Conservation (phyloP, 805 yeast genomes). For the Pichia occidentalis region DNA sequence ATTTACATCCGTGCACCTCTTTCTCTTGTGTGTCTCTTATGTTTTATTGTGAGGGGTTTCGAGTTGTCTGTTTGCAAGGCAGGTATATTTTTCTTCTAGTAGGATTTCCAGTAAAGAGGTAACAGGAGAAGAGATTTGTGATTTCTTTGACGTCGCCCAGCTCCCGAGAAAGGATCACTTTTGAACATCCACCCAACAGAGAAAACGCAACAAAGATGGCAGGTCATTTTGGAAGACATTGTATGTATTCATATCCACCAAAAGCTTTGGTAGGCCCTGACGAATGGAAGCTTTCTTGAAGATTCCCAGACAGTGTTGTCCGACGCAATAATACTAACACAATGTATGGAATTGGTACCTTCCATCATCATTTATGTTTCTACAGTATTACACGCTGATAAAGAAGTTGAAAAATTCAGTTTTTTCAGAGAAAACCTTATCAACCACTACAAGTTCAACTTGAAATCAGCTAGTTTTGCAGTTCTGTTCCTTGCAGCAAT, state of each 20-base stretch:
- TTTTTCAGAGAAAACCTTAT: slow-evolving; percentile 28
- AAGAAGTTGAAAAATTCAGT: slow-evolving; percentile 27
- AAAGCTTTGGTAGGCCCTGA: background rate
- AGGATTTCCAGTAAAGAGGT: too few relatives aligned
- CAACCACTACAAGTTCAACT: slow-evolving; percentile 27
- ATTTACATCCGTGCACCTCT: too few relatives aligned
- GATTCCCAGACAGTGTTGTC: too few relatives aligned
- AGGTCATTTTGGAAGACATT: slow-evolving; percentile 30
- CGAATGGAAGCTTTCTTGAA: too few relatives aligned
- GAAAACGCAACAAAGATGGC: slow-evolving; percentile 27
- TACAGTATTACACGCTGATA: slow-evolving; percentile 28
- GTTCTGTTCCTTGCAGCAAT: slow-evolving; percentile 27
- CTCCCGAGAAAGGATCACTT: too few relatives aligned
- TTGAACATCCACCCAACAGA: too few relatives aligned
- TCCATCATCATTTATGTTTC: background rate
- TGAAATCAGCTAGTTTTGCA: slow-evolving; percentile 26
- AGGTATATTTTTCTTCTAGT: too few relatives aligned
- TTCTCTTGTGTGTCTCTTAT: too few relatives aligned
- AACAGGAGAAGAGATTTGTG: too few relatives aligned
- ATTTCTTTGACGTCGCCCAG: too few relatives aligned
- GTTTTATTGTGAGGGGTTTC: too few relatives aligned
- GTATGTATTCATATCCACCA: slow-evolving; percentile 17
- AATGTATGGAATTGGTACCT: background rate
- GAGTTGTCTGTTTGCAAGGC: too few relatives aligned
- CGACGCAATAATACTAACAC: background rate